Base-by-base conservation (phyloP, 1,284 basidiomycete species). In the Leccinum subrobustum region DNA sequence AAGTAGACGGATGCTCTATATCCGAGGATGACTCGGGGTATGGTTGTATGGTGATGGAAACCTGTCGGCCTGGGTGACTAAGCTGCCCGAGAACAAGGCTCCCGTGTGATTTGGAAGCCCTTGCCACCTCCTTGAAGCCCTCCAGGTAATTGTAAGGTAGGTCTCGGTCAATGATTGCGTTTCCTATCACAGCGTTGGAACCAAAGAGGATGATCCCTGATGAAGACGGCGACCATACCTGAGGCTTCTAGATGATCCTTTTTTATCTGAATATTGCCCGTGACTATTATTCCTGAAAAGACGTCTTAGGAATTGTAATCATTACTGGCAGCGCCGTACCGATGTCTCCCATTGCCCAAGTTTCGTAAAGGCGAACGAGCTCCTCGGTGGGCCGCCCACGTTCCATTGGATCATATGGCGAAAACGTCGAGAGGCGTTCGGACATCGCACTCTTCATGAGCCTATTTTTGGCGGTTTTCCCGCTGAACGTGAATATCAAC, bases 381-480 rank as follows among this genome's bases (percentile, higher is more conserved):
- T 73, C 71, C 25, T 76, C 74, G 2, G 71, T 76, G 25, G 71
- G 71, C 20, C 62, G 69, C n/a, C 71, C 71, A 12, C 71, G 73
- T 1, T 73, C 66, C 57, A 42, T 60, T 2, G 71, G 73, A 51
- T 76, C 70, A 31, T 60, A 64, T 9, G 69, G 52, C 0, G 74
- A 73, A 52, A 73, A 73, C 0, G 74, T 76, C 1, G 71, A 73
- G 44, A 73, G 70, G 8, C 71, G 72, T 52, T 73, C 71, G 6
- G 71, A 73, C 71, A 73, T 73, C 1, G 71, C 71, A 56, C 74
- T 75, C 61, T 73, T 73, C 73, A 73, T 64, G 54, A 73, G n/a
- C 57, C 59, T 76, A 60, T 73, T 73, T 61, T 64, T 75, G 2
- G 72, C 63, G 0, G 44, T 65, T 62, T 69, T 74, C 14, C 69